Conservation (phyloP, 164 flowering plant genomes). For the Paratinospora sagittata region DNA sequence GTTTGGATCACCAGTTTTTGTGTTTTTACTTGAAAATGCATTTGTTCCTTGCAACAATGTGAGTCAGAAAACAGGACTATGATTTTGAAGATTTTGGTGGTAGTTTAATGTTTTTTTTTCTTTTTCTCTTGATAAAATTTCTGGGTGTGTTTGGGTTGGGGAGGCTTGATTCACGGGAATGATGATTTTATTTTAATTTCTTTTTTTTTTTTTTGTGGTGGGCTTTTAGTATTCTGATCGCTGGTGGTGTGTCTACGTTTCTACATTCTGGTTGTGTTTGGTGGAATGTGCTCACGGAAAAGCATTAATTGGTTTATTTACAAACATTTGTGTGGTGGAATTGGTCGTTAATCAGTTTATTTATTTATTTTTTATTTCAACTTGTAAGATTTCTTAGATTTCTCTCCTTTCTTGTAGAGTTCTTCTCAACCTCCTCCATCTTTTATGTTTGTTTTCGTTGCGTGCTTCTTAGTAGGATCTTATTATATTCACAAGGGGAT, state of each 20-base stretch:
- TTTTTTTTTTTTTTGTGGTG: background rate
- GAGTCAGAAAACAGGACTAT: no score
- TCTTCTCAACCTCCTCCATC: background rate
- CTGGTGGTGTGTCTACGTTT: background rate
- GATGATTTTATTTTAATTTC: background rate
- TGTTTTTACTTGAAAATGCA: no score
- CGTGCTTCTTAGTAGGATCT: background rate
- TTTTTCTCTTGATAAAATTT: background rate
- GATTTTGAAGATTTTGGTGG: no score
- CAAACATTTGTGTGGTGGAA: background rate
- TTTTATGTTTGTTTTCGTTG: no score
- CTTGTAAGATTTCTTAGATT: background rate
- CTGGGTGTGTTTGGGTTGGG: background rate
- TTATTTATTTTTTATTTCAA: background rate
- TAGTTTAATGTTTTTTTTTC: no score
- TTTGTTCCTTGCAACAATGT: no score
- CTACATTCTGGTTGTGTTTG: background rate
- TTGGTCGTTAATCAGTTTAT: background rate
- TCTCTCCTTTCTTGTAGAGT: background rate
- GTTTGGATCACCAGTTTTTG: background rate
- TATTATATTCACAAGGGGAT: background rate
- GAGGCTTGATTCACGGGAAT: background rate
- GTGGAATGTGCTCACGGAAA: background rate
- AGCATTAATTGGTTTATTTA: background rate
- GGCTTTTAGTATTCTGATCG: background rate